These are phyloP conservation scores for Hypoxylon sp. DNA, from an alignment of 2,329 filamentous ascomycete genomes.

Conservation along the genomic window DNA sequence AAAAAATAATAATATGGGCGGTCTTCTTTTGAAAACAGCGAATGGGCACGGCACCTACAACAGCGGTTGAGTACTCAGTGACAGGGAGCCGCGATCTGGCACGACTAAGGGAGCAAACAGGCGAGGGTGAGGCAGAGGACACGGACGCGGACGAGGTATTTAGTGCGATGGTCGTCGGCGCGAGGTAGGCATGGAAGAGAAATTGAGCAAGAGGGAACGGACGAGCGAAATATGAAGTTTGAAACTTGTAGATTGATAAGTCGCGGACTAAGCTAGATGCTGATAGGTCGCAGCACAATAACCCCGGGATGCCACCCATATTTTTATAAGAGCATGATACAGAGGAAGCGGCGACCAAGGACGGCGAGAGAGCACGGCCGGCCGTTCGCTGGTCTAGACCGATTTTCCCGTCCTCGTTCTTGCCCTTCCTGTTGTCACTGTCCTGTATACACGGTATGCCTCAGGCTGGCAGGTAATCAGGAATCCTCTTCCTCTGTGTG, in stretches of 20 bases:
- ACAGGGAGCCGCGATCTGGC: too few relatives aligned
- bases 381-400: slow-evolving; percentile 5
- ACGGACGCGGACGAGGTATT: too few relatives aligned
- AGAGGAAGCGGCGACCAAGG: neutral
- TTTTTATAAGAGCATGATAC: slow-evolving; percentile 8
- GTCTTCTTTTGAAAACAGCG: too few relatives aligned
- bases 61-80: too few relatives aligned
- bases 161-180: neutral
- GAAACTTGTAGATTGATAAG: slow-evolving; percentile 32
- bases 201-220: neutral
- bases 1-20: too few relatives aligned
- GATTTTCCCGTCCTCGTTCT: neutral
- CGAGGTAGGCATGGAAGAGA: neutral
- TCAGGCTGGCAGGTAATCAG: too few relatives aligned
- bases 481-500: too few relatives aligned
- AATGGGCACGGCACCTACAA: too few relatives aligned
- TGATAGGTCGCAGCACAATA: slow-evolving; percentile 27
- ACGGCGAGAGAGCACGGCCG: slow-evolving; percentile 2
- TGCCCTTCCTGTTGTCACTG: neutral
- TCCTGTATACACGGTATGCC: neutral
- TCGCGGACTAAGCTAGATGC: slow-evolving; percentile 25
- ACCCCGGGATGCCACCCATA: slow-evolving; percentile 16
- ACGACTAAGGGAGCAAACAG: too few relatives aligned
- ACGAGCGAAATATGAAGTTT: slow-evolving; percentile 18
- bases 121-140: too few relatives aligned